Base-by-base conservation (phyloP, 1,139 yeast species). In the Protomyces inouyei region DNA sequence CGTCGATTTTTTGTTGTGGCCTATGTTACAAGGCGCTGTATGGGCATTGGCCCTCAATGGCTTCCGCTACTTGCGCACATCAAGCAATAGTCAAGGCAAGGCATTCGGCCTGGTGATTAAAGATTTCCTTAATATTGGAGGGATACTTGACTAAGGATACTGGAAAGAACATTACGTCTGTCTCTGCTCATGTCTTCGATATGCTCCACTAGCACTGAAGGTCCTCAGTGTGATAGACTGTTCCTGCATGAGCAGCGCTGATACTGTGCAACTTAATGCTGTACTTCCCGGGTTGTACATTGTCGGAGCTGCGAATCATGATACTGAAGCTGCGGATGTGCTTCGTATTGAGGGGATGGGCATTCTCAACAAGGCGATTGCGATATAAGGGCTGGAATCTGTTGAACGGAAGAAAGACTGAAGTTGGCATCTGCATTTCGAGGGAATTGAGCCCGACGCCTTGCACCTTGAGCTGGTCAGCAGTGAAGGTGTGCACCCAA, bases 241-340 rank as follows among this genome's bases (percentile, higher is more conserved):
- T 21, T 21, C 65, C 18, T 54, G 57, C 8, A 28, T 28, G 8
- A 28, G 32, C 32, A 28, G 32, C 32, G 32, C 32, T 28, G 52
- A 64, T 60, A 12, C 65, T 46, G 8, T n/a, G 23, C 18, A 64
- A 21, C 32, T 54, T 52, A 10, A 60, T 18, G 14, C 57, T 53
- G 52, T 55, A 65, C 2, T 57, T 57, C n/a, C 67, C 67, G 8
- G 8, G 10, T 53, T 61, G 67, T 3, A 46, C 18, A 38, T 46
- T 60, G 21, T 60, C 61, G 55, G 61, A 65, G 52, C 55, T 40
- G 35, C 67, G 57, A 36, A 38, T 48, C 67, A 65, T 65, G 37
- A 65, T n/a, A 18, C 55, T 40, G 46, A 59, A 65, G 28, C 64
- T 57, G 6, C 40, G 40, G 16, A 65, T 65, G 12, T 56, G 21